Base-by-base conservation (phyloP, 371 early-diverging fungal species). In the Lichtheimia ornata region DNA sequence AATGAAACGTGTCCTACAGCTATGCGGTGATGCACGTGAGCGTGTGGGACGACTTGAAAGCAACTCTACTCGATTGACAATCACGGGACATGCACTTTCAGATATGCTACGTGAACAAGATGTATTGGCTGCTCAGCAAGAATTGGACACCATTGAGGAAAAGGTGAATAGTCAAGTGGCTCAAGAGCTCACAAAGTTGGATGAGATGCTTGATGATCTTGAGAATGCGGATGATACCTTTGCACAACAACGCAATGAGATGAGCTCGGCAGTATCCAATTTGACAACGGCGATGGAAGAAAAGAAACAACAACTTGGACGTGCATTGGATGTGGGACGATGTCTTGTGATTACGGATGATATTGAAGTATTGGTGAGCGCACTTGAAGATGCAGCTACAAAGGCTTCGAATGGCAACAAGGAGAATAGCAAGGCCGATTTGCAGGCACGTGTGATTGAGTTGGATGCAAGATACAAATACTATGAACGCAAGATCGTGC, bases 401-500 rank as follows among this genome's bases (percentile, higher is more conserved):
- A 66, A 72, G 25, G 60, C 74, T 24, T 61, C 66, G 1, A 55
- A 58, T 9, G 63, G 56, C 5, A 62, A 63, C 0, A 67, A 64
- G 4, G 72, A 72, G 6, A 63, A 73, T 42, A 71, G 67, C 28
- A 71, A 75, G 13, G 68, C 81, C 18, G 86, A 84, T 42, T 61
- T 87, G 9, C 78, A 84, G 24, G 73, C 82, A 0, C 68, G 77
- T 50, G 63, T 66, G 41, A 82, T 83, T 57, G 85, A 85, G 53
- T 67, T 84, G 2, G 82, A 81, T 15, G 77, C 82, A 0, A 70
- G 83, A n/a, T 84, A 80, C 74, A 80, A 79, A 28, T 75, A 82
- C 45, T 80, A 77, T 56, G 81, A 81, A 44, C 77, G 72, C 2
- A 70, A 72, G 9, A 76, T 85, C 41, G 55, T 70, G 25, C 67